These are phyloP conservation scores for Agrocybe pediades DNA, from an alignment of 768 basidiomycete genomes.

Conservation along the genomic window DNA sequence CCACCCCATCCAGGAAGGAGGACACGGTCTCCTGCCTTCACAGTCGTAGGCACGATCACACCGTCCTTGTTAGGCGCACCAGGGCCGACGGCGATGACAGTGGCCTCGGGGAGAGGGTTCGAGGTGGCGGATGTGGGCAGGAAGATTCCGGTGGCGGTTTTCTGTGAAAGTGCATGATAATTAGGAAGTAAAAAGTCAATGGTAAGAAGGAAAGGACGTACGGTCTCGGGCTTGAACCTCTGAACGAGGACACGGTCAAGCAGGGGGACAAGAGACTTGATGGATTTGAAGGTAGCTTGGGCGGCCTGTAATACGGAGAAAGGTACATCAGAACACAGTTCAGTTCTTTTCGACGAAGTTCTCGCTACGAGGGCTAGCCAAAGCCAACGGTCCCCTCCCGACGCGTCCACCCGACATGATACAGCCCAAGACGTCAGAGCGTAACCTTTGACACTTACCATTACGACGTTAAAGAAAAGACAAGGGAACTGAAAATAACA, in stretches of 20 bases:
- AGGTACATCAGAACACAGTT: too few species aligned
- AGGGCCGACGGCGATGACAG: conserved; percentile 73
- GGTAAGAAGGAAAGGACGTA: conserved; percentile 48
- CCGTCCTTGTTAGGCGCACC: conserved; percentile 93
- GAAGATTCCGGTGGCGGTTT: conserved; percentile 98
- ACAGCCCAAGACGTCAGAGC: too few species aligned
- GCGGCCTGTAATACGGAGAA: conserved; percentile 60
- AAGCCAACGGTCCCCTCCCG: too few species aligned
- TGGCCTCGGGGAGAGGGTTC: conserved; percentile 4
- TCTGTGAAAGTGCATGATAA: neutral
- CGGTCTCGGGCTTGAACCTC: conserved; percentile 95
- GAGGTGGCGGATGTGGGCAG: conserved; percentile 70
- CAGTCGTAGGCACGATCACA: conserved; percentile 66
- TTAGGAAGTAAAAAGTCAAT: neutral
- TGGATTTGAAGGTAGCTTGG: conserved; percentile 94
- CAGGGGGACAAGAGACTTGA: conserved; percentile 87
- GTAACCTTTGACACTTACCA: too few species aligned
- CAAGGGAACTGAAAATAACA: too few species aligned
- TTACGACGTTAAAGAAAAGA: too few species aligned
- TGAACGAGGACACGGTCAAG: conserved; percentile 97
- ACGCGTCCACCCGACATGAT: too few species aligned
- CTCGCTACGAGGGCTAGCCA: too few species aligned
- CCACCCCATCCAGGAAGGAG: conserved; percentile 97
- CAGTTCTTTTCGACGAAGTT: too few species aligned
- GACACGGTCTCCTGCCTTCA: conserved; percentile 90